Conservation (phyloP, 129 eudicot genomes). For the Dittrichia graveolens region DNA sequence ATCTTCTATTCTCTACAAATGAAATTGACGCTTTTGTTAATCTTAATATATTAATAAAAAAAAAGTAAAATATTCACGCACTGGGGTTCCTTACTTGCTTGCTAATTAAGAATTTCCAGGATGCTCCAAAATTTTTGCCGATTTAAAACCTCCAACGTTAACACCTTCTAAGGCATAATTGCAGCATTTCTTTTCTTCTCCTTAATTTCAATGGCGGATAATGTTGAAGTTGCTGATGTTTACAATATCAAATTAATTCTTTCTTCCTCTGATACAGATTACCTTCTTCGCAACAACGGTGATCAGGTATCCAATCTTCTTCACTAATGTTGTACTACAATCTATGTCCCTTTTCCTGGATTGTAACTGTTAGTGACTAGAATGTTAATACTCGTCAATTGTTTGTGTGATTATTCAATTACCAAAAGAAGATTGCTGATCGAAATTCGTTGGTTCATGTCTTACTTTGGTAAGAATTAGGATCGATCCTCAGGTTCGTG, state of each 20-base stretch:
- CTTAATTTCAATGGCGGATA: conserved; percentile 23
- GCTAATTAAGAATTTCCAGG: conserved; percentile 11
- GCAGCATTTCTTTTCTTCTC: neutral
- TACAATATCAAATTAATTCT: conserved; percentile 39
- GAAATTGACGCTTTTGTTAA: no score
- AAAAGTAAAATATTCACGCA: no score
- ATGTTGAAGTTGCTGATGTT: conserved; percentile 25
- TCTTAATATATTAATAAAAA: no score
- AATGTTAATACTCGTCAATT: neutral
- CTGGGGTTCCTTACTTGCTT: conserved; percentile 28
- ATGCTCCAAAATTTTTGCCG: neutral
- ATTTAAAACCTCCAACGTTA: conserved; percentile 1
- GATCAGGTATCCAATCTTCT: conserved; percentile 51
- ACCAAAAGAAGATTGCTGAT: neutral
- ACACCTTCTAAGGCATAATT: neutral
- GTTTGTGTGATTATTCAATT: neutral
- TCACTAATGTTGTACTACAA: neutral
- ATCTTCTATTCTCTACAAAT: no score
- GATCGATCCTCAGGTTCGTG: neutral
- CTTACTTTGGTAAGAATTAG: neutral
- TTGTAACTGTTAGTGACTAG: neutral
- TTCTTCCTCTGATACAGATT: conserved; percentile 45
- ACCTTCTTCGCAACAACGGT: conserved; percentile 59
- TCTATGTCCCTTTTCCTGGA: neutral
- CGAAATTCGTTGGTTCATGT: conserved; percentile 9